Conservation (phyloP, 129 eudicot genomes). For the Centella asiatica region DNA sequence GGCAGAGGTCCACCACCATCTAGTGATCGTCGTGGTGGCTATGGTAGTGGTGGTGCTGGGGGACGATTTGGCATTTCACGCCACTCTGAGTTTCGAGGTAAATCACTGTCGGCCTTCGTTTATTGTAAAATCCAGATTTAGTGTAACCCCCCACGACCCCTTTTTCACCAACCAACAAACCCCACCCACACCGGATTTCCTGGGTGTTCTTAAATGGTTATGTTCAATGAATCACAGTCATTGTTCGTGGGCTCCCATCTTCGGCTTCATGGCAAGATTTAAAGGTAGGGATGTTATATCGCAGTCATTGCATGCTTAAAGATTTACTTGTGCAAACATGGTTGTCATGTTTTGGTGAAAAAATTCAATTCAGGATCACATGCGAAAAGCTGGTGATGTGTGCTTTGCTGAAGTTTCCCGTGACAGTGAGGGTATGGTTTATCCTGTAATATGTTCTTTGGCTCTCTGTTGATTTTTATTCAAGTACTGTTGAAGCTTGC, state of each 20-base stretch:
- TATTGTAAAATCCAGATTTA: too few relatives aligned
- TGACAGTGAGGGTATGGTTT: constrained; percentile 64
- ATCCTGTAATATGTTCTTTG: not conserved
- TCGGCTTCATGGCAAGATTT: constrained; percentile 99
- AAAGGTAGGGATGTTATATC: constrained; percentile 44
- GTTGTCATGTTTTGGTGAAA: not conserved
- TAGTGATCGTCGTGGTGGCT: constrained; percentile 58
- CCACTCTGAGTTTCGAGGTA: constrained; percentile 88
- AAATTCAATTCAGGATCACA: constrained; percentile 67
- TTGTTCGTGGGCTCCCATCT: constrained; percentile 91
- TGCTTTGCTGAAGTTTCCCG: constrained; percentile 95
- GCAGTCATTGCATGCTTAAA: not conserved
- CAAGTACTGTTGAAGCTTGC: too few relatives aligned
- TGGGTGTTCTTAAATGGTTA: constrained; percentile 7
- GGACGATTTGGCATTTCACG: constrained; percentile 76
- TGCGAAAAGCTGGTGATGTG: constrained; percentile 99
- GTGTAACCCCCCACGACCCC: too few relatives aligned
- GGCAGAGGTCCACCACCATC: constrained; percentile 81
- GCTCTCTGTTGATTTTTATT: not conserved
- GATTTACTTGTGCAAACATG: not conserved
- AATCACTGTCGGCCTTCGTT: too few relatives aligned
- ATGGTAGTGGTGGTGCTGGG: constrained; percentile 46
- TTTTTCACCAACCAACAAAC: too few relatives aligned
- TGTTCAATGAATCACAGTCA: constrained; percentile 30
- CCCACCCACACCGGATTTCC: too few relatives aligned